Conservation (phyloP, 352 stramenopile species). For the Phytopythium aichiense region DNA sequence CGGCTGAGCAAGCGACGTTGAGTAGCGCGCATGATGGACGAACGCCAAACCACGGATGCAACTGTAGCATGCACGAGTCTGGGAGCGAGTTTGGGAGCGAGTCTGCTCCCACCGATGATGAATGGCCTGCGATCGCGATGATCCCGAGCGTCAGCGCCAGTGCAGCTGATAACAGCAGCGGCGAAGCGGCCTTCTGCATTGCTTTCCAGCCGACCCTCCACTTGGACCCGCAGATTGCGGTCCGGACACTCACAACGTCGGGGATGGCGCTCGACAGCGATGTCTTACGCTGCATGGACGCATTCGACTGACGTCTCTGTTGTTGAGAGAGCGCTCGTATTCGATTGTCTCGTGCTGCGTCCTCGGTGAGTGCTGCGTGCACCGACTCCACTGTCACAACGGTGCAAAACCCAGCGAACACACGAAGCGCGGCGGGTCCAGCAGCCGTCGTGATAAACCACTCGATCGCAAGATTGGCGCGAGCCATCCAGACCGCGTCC, state of each 20-base stretch:
- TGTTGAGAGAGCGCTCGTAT: not conserved
- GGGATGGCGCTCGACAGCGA: slow-evolving; percentile 4
- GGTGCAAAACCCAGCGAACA: not conserved
- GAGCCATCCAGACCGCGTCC: slow-evolving; percentile 3
- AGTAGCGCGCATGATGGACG: not conserved
- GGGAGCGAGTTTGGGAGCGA: not conserved
- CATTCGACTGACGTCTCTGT: not conserved
- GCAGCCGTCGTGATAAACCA: not conserved
- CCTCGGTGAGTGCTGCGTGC: not conserved
- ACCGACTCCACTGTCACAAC: not conserved
- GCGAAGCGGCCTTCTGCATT: not conserved
- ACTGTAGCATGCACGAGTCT: not conserved
- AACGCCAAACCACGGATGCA: slow-evolving; percentile 1
- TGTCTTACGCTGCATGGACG: not conserved
- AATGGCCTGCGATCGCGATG: slow-evolving; percentile 2
- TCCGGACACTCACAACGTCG: not conserved
- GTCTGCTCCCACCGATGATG: not conserved
- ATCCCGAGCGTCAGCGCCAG: not conserved
- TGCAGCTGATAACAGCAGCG: not conserved
- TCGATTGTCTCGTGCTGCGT: not conserved
- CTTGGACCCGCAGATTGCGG: not conserved
- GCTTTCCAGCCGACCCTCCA: not conserved
- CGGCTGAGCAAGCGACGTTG: not conserved
- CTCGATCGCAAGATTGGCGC: not conserved
- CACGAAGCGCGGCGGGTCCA: not conserved